These are phyloP conservation scores for Guillardia theta DNA, from an alignment of 78 protist genomes.

Conservation along the genomic window DNA sequence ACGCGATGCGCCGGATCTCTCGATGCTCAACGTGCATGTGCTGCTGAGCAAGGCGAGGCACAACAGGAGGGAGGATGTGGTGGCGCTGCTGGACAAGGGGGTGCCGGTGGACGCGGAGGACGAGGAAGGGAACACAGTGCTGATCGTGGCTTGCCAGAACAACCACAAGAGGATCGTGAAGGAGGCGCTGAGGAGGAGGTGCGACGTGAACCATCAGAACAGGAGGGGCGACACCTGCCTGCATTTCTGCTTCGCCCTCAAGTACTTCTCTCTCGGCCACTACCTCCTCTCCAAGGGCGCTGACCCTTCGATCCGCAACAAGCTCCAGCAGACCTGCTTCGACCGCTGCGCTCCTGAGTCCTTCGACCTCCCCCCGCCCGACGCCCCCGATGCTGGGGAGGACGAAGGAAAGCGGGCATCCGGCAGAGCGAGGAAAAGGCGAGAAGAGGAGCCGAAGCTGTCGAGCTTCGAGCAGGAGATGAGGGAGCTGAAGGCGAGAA, in stretches of 20 bases:
- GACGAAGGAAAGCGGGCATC: neutral
- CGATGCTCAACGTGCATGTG: neutral
- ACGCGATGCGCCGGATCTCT: neutral
- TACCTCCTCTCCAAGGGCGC: constrained; percentile 33
- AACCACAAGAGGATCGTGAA: neutral
- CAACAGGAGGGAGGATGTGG: neutral
- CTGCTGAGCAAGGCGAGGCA: constrained; percentile 25
- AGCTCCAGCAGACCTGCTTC: neutral
- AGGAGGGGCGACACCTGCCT: constrained; percentile 1
- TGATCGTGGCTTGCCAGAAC: constrained; percentile 10
- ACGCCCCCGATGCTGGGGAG: neutral
- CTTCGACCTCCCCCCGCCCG: neutral
- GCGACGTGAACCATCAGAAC: constrained; percentile 39
- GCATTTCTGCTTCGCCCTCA: constrained; percentile 43
- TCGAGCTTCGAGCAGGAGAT: neutral
- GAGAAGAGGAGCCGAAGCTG: neutral
- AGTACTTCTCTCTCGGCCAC: constrained; percentile 20
- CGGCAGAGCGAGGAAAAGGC: neutral
- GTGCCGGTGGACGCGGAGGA: neutral
- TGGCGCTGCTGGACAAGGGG: constrained; percentile 13
- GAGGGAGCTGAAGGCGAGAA: neutral
- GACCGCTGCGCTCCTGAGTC: neutral
- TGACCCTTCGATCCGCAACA: neutral
- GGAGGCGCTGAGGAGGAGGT: neutral
- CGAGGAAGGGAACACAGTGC: neutral